Evolutionary conservation across 257 asterid genomes (phyloP), one percentile per base, ranked within the genome.

Genomic region (Solanum lycopersicoides): DNA sequence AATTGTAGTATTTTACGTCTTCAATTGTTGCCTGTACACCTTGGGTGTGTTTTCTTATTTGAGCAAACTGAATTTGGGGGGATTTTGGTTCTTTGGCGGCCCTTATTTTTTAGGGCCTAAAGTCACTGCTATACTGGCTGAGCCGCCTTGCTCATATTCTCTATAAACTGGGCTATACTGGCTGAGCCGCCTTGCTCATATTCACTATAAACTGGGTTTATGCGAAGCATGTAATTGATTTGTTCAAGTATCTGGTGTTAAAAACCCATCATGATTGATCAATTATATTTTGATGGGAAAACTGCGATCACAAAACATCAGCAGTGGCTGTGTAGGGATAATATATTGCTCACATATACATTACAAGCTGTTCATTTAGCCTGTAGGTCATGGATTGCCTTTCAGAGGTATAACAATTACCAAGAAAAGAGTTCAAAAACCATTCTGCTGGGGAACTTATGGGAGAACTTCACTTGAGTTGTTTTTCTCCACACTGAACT

Each of bases 211-310:
- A 28, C 28, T 9, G 68, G 42, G 84, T 39, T 44, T 50, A 45
- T 45, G 28, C 28, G 53, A 23, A 28, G 42, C 16, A 30, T 80
- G 66, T 45, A 44, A 63, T 79, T 1, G 25, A 9, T 28, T 72
- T 45, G 56, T 79, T 47, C 84, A 16, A 45, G 66, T 25, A 15
- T 45, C 66, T 5, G 42, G 90, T 4, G 91, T 92, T 13, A 2
- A 56, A 89, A 30, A 13, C 86, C 89, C 15, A 88, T 89, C 12
- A 16, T 20, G 66, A 88, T 89, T 44, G 91, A 92, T 66, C 91
- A 92, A 84, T 12, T 45, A 66, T 89, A 92, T 15, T 89, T 91
- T 2, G 83, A 63, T 5, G 91, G 85, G 3, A 1, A 6, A n/a
- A 69, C 47, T 10, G 37, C 7, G 7, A 87, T 91, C 76, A 9